Evolutionary conservation across 345 rosid species (phyloP).

Genomic region (Camelina laxa): DNA sequence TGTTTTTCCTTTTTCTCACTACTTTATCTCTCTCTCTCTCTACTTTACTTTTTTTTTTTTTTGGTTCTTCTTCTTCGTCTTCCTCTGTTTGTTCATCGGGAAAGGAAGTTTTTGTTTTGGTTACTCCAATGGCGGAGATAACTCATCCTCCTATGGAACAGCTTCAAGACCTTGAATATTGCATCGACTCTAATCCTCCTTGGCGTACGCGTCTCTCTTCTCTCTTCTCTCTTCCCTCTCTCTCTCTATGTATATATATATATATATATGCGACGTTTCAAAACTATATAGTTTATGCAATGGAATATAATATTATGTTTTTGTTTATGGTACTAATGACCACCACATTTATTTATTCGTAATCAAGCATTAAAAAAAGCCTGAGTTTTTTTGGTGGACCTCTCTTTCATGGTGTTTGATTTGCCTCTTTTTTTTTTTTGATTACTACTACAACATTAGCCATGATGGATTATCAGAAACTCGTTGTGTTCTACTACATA

Average conservation of each 20-base stretch:
- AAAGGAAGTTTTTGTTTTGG: not conserved
- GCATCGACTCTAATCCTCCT: constrained; percentile 99
- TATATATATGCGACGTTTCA: constrained; percentile 3
- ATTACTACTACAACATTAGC: too few relatives aligned
- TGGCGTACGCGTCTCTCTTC: constrained; percentile 66
- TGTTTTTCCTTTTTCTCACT: constrained; percentile 41
- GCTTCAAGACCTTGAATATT: constrained; percentile 96
- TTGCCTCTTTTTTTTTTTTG: too few relatives aligned
- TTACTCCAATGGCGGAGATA: constrained; percentile 58
- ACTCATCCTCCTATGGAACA: constrained; percentile 90
- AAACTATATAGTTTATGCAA: not conserved
- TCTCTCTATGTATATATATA: too few relatives aligned
- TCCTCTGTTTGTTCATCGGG: constrained; percentile 18
- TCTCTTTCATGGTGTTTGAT: too few relatives aligned
- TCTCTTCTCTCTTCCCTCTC: constrained; percentile 4
- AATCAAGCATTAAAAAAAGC: not conserved
- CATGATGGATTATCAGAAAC: too few relatives aligned
- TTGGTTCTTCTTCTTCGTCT: constrained; percentile 27
- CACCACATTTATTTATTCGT: not conserved
- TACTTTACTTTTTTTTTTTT: constrained; percentile 47
- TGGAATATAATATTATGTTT: constrained; percentile 13
- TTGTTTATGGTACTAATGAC: not conserved
- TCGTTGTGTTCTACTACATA: too few relatives aligned
- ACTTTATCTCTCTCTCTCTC: constrained; percentile 66
- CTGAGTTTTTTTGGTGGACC: not conserved